phyloP scores from a whole-genome alignment of 257 asterid genomes.

The Capsicum baccatum region DNA sequence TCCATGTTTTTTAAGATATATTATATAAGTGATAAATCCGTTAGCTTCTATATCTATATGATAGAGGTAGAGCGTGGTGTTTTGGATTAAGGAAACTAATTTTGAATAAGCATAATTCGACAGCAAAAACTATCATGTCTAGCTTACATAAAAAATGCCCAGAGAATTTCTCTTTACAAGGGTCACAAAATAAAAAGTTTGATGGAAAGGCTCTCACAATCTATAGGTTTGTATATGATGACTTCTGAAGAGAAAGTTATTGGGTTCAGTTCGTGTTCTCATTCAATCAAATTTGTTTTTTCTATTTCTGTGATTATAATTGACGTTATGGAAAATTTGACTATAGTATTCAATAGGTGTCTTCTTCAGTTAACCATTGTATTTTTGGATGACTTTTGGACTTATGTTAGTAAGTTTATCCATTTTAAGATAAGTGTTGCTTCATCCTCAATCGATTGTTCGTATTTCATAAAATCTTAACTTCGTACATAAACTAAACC shows the following conservation, averaged over 20 bases:
- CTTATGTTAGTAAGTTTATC: background rate
- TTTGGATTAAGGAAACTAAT: slow-evolving; percentile 72
- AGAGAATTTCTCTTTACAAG: slow-evolving; percentile 75
- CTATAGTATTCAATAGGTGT: slow-evolving; percentile 81
- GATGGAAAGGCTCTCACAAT: slow-evolving; percentile 78
- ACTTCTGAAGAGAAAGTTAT: background rate
- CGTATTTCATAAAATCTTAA: background rate
- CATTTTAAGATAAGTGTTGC: slow-evolving; percentile 17
- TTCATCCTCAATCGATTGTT: background rate
- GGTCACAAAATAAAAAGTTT: slow-evolving; percentile 56
- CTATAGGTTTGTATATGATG: slow-evolving; percentile 60
- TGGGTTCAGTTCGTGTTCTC: slow-evolving; percentile 20
- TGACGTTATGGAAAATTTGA: slow-evolving; percentile 93
- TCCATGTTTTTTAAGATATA: slow-evolving; percentile 88
- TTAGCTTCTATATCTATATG: slow-evolving; percentile 77
- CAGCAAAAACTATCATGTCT: slow-evolving; percentile 55
- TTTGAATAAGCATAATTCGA: slow-evolving; percentile 36
- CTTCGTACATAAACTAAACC: background rate
- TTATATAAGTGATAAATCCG: slow-evolving; percentile 57
- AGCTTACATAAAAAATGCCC: slow-evolving; percentile 91
- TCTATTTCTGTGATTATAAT: slow-evolving; percentile 86
- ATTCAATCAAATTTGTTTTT: slow-evolving; percentile 29
- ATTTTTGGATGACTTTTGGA: background rate
- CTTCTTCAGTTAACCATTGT: slow-evolving; percentile 62
- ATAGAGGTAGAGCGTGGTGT: slow-evolving; percentile 83